phyloP scores from a whole-genome alignment of 2,329 filamentous ascomycete species.

The Hyphodiscus sp. region DNA sequence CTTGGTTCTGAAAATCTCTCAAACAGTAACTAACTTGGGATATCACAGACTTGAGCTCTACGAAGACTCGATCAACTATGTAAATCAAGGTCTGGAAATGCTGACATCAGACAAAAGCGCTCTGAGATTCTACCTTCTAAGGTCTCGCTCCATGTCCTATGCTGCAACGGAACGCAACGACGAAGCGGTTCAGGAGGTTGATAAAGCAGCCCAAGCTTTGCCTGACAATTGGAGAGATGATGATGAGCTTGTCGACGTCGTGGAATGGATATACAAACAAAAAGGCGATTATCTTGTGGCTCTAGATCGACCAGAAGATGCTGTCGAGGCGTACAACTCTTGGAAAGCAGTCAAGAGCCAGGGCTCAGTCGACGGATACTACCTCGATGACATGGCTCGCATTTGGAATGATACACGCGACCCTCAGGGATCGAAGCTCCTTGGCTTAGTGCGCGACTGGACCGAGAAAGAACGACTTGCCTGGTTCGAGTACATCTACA shows the following conservation, averaged over 20 bases:
- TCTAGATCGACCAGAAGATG: not conserved
- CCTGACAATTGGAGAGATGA: not conserved
- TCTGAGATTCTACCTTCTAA: not conserved
- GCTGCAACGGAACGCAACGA: not conserved
- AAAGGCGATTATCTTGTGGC: not conserved
- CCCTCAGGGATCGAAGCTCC: not conserved
- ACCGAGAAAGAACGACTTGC: not conserved
- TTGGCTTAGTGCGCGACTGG: not conserved
- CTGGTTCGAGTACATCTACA: not conserved
- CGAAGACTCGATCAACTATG: not conserved
- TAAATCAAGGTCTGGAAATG: not conserved
- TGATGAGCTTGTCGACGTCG: not conserved
- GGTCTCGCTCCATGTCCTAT: not conserved
- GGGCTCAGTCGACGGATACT: not conserved
- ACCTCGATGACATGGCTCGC: not conserved
- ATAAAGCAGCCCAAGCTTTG: not conserved
- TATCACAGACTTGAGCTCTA: not conserved
- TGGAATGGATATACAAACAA: not conserved
- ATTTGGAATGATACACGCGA: not conserved
- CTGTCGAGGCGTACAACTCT: not conserved
- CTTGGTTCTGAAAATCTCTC: not conserved
- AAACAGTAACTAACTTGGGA: not conserved
- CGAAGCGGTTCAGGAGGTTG: not conserved
- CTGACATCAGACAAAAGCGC: not conserved
- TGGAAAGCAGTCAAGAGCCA: not conserved